Evolutionary conservation across 352 stramenopile species (phyloP), one percentile per base, ranked within the genome.

Genomic region (Globisporangium nodosum): DNA sequence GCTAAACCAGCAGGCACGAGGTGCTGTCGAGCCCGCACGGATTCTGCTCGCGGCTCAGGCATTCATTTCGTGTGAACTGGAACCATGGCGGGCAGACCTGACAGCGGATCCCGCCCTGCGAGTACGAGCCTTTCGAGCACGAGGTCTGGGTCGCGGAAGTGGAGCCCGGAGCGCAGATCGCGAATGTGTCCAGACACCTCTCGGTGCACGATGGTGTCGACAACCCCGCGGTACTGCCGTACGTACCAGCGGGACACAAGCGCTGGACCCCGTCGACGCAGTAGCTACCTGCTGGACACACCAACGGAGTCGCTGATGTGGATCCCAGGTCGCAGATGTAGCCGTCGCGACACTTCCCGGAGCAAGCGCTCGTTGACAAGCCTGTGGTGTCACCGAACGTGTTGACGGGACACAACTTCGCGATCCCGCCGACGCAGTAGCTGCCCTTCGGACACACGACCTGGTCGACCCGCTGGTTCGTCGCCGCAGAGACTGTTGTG

Each of bases 201-300:
- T 71, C 83, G 0, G 78, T 87, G 52, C 80, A 92, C 20, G 35
- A 30, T 0, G 54, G 50, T 0, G 73, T 73, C 13, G 66, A 46
- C 31, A 90, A 68, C 11, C 80, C 83, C 8, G 56, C 72, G 2
- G 69, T 75, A 2, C 52, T 60, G 9, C 76, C 83, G 45, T 76
- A 92, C 15, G 72, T 88, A 9, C 83, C 70, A 54, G 58, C 55
- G n/a, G 80, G 73, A 42, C 83, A 92, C 46, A 70, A 49, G 51
- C 83, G 76, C 31, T 66, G 57, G 18, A 87, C 51, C 0, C 83
- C 80, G 8, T 63, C 52, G 18, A 75, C 37, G 55, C 83, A 92
- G 61, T 78, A 92, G 40, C 68, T 88, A 3, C 83, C 83, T 8
- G 57, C 21, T 3, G 80, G 76, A 55, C 80, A 92, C 53, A 76